phyloP scores from a whole-genome alignment of 148 eudicot species.

The Cornus suecica region DNA sequence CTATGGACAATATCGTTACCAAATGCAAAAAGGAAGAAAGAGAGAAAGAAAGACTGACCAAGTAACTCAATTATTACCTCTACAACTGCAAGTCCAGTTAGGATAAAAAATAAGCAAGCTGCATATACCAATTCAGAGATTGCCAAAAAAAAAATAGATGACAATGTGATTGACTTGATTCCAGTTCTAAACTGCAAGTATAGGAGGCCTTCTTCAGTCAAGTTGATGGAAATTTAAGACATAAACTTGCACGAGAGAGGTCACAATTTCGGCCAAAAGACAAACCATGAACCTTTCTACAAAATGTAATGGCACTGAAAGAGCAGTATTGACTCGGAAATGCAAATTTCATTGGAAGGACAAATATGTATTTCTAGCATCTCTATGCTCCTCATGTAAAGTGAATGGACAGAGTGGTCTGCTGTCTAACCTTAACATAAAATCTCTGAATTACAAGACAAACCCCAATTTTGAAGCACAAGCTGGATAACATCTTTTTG shows the following conservation, averaged over 20 bases:
- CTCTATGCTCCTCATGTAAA: background rate
- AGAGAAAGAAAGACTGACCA: background rate
- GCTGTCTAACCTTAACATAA: background rate
- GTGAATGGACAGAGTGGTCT: background rate
- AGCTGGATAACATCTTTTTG: background rate
- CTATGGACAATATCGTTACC: background rate
- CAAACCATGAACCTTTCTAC: background rate
- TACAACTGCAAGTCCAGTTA: background rate
- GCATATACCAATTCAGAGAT: background rate
- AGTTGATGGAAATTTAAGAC: background rate
- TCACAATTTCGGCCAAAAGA: background rate
- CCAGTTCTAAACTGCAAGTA: background rate
- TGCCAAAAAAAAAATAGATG: background rate
- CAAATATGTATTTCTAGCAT: background rate
- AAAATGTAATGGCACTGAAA: background rate
- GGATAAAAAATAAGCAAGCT: background rate
- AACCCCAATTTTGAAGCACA: background rate
- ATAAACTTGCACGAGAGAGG: background rate
- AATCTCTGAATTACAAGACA: background rate
- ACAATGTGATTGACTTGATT: background rate
- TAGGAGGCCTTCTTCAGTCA: background rate
- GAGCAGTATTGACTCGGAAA: slow-evolving; percentile 3
- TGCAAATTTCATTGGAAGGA: background rate
- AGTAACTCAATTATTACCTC: background rate
- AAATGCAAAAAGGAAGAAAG: too few species aligned